Conservation (phyloP, 2,329 filamentous ascomycete species). For the Teratosphaeria destructans region DNA sequence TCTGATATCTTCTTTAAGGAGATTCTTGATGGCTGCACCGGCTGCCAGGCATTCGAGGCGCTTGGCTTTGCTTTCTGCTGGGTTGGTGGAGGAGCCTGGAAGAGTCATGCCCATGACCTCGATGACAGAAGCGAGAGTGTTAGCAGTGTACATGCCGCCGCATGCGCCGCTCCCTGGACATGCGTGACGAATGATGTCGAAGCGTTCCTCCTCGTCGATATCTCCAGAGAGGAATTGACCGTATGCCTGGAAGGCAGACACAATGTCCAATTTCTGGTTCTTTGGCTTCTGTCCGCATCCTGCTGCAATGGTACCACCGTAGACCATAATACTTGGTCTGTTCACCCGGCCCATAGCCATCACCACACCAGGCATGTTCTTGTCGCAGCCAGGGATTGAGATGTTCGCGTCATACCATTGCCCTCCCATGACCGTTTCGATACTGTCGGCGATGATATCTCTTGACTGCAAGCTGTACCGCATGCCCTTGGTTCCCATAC, state of each 20-base stretch:
- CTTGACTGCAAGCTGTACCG: constrained; percentile 71
- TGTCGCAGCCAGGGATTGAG: constrained; percentile 94
- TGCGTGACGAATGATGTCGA: constrained; percentile 87
- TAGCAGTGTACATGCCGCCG: constrained; percentile 61
- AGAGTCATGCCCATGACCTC: constrained; percentile 43
- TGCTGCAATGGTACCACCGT: constrained; percentile 87
- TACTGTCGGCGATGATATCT: constrained; percentile 94
- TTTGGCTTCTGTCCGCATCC: constrained; percentile 71
- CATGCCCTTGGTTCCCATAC: constrained; percentile 98
- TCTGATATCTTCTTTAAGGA: constrained; percentile 41
- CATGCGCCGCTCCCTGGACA: constrained; percentile 78
- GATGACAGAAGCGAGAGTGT: constrained; percentile 43
- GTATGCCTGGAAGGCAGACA: constrained; percentile 96
- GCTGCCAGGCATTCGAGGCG: constrained; percentile 40
- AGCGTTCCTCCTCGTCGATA: constrained; percentile 82
- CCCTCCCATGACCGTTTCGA: constrained; percentile 97
- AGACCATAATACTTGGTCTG: constrained; percentile 92
- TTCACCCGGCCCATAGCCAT: constrained; percentile 90
- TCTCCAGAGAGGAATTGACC: constrained; percentile 88
- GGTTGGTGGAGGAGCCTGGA: constrained; percentile 42
- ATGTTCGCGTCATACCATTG: constrained; percentile 99
- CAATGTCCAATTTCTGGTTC: constrained; percentile 55
- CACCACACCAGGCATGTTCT: constrained; percentile 82
- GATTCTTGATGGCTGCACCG: constrained; percentile 40
- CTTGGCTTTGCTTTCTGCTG: constrained; percentile 41